Percentiles rank a stretch among this genome's conserved stretches.
These are phyloP conservation scores for Zea mays DNA, from an alignment of 176 grass and related monocot genomes.

Conservation along the genomic window Zm-B73-REFERENCE-NAM-5.0 NC_050096.1:284318501-284319000, in stretches of 20 bases:
- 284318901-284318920: conserved; percentile 46
- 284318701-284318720: not conserved
- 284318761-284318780: conserved; percentile 16
- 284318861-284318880: conserved; percentile 59
- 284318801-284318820: conserved; percentile 88
- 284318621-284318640: conserved; percentile 99
- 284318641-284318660: conserved; percentile 97
- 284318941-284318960: not conserved
- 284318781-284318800: conserved; percentile 97
- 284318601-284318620: conserved; percentile 97
- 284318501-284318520: not conserved
- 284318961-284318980: conserved; percentile 48
- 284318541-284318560: conserved; percentile 15
- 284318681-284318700: conserved; percentile 75
- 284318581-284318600: conserved; percentile 36
- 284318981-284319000: conserved; percentile 43
- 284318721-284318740: conserved; percentile 34
- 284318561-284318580: conserved; percentile 16
- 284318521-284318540: not conserved
- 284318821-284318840: conserved; percentile 93
- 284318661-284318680: conserved; percentile 90
- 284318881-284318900: conserved; percentile 48
- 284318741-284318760: conserved; percentile 32
- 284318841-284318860: conserved; percentile 86
- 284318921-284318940: not conserved